Base-by-base conservation (phyloP, 139 green algal genomes). In the Picochlorum sp. region DNA sequence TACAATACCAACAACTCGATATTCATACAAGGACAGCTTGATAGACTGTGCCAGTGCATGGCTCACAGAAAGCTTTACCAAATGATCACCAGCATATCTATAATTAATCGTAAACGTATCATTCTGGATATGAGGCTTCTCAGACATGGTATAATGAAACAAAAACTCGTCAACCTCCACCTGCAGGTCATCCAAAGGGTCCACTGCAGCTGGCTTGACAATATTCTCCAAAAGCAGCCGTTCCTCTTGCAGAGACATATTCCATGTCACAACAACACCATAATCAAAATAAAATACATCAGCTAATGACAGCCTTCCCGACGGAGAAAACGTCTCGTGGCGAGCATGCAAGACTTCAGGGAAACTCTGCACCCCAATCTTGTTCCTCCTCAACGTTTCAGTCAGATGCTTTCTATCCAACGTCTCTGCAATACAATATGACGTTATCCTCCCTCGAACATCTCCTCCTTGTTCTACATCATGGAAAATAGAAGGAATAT, bases 21-120 rank as follows among this genome's bases (percentile, higher is more conserved):
- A 77, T 76, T 95, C 87, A 61, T 92, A 92, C 54, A 92, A 73
- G n/a, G 61, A 80, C 57, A 95, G 75, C 75, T 92, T 95, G 45
- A 79, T 90, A 49, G 73, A 85, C 56, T 80, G 76, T 13, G 73
- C 69, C 34, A 86, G 59, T 21, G 80, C 80, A 66, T 83, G 71
- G 4, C 45, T 71, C 34, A 86, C 82, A 51, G 65, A 75, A 56
- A 85, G 47, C 68, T 86, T 86, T 49, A 91, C 77, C 30, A 74
- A 52, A 69, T 81, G 72, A 68, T 87, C 79, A 26, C 60, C 57
- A 2, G 66, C 67, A 28, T 77, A 66, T 30, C 72, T 66, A 26
- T 74, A 49, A 58, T 68, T 71, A 49, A 79, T 89, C 3, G 86
- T 92, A 68, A 95, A 87, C 31, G 72, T 80, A 78, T 95, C 88